Percentiles rank a stretch among this genome's conserved stretches.
phyloP scores from a whole-genome alignment of 768 basidiomycete genomes.

The Pisolithus albus region DNA sequence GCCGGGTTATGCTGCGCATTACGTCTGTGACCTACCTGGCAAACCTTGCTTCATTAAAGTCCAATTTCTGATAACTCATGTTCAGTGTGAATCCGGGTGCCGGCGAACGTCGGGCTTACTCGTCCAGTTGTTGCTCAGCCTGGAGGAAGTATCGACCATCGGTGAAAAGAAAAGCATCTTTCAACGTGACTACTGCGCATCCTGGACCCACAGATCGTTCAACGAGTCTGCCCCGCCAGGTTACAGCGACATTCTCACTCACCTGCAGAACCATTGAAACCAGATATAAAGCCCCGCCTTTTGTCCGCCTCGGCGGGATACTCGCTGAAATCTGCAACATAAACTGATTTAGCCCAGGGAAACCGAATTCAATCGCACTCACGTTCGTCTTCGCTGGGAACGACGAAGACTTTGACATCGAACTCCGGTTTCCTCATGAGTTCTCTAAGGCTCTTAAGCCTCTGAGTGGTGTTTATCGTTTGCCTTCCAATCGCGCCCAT shows the following conservation, averaged over 20 bases:
- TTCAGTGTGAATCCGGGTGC: conserved; percentile 1
- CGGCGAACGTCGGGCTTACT: conserved; percentile 36
- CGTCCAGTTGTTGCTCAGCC: conserved; percentile 82
- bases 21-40: conserved; percentile 43
- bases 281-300: conserved; percentile 82
- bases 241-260: conserved; percentile 8
- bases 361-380: conserved; percentile 23
- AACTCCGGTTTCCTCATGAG: conserved; percentile 55
- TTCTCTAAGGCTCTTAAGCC: conserved; percentile 57
- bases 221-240: background rate
- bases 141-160: conserved; percentile 96
- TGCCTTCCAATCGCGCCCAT: conserved; percentile 34
- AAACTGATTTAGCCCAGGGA: background rate
- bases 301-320: conserved; percentile 82
- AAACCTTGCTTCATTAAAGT: conserved; percentile 88
- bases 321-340: conserved; percentile 72
- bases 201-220: conserved; percentile 34
- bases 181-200: conserved; percentile 65
- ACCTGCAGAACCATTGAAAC: conserved; percentile 94
- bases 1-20: conserved; percentile 8
- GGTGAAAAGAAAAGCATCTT: conserved; percentile 80
- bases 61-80: conserved; percentile 60
- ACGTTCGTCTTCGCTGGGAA: conserved; percentile 94
- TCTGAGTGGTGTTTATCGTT: conserved; percentile 55
- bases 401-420: conserved; percentile 65